Conservation (phyloP, 495 filamentous ascomycete genomes). For the Trichoderma parareesei region DNA sequence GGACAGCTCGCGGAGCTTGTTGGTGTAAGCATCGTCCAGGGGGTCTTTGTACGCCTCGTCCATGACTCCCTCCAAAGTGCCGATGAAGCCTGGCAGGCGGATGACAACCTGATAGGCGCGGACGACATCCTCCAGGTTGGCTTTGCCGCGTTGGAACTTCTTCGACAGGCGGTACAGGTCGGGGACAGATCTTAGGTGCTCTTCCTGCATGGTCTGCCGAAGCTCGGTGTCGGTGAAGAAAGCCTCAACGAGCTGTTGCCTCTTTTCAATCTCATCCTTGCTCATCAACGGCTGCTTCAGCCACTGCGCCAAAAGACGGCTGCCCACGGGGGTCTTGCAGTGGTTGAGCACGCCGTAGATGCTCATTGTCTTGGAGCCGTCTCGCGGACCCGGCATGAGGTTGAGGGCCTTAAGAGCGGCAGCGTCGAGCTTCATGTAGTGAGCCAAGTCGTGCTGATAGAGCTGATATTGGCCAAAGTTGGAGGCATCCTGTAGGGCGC, state of each 20-base stretch:
- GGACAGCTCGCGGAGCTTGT: slow-evolving; percentile 65
- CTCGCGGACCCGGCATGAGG: slow-evolving; percentile 89
- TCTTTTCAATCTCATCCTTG: slow-evolving; percentile 76
- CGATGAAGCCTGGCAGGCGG: slow-evolving; percentile 81
- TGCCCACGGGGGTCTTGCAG: slow-evolving; percentile 93
- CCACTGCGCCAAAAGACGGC: slow-evolving; percentile 88
- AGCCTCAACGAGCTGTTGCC: slow-evolving; percentile 91
- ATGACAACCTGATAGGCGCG: slow-evolving; percentile 91
- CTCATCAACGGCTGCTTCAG: slow-evolving; percentile 97
- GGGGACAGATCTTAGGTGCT: slow-evolving; percentile 87
- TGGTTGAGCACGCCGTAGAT: slow-evolving; percentile 91
- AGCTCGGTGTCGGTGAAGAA: slow-evolving; percentile 92
- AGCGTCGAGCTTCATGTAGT: slow-evolving; percentile 98
- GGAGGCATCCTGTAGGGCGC: slow-evolving; percentile 76
- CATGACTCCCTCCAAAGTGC: slow-evolving; percentile 85
- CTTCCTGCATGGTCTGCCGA: slow-evolving; percentile 95
- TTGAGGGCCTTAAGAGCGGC: slow-evolving; percentile 91
- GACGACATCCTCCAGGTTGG: slow-evolving; percentile 92
- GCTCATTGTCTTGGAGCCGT: slow-evolving; percentile 97
- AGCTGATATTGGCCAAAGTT: slow-evolving; percentile 97
- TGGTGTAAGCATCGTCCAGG: slow-evolving; percentile 79
- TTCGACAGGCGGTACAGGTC: slow-evolving; percentile 92
- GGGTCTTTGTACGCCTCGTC: slow-evolving; percentile 89
- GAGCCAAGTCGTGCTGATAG: slow-evolving; percentile 92
- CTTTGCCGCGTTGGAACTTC: slow-evolving; percentile 83